A percentile compares a stretch with the other conserved stretches of the same genome.
These are phyloP conservation scores for Candida sanyiensis DNA, from an alignment of 805 yeast genomes.

Conservation along the genomic window DNA sequence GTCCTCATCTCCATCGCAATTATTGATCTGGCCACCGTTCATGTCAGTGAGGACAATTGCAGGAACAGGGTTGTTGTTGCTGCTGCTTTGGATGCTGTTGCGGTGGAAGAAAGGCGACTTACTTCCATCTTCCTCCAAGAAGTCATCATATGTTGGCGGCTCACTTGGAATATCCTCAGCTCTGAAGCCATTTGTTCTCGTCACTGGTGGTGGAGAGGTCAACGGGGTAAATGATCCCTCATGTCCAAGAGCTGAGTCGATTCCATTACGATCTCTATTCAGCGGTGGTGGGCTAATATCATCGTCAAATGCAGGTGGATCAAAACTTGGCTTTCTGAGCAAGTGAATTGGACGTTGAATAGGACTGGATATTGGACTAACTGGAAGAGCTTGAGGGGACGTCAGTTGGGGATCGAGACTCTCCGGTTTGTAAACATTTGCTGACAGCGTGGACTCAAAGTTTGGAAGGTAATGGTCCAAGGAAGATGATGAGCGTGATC, in stretches of 20 bases:
- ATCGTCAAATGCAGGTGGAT: slow-evolving; percentile 61
- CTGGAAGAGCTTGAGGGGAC: slow-evolving; percentile 64
- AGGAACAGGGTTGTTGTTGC: slow-evolving; percentile 1
- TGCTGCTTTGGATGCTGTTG: background rate
- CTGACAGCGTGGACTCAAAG: slow-evolving; percentile 31
- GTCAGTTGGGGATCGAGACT: slow-evolving; percentile 38
- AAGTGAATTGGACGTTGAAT: slow-evolving; percentile 49
- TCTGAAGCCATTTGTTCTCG: slow-evolving; percentile 2
- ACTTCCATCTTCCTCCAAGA: slow-evolving; percentile 16
- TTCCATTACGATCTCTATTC: slow-evolving; percentile 8
- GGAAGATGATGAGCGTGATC: slow-evolving; percentile 29
- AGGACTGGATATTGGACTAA: slow-evolving; percentile 44
- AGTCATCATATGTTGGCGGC: slow-evolving; percentile 34
- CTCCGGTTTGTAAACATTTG: slow-evolving; percentile 54
- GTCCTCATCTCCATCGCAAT: slow-evolving; percentile 25
- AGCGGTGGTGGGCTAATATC: slow-evolving; percentile 34
- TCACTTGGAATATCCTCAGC: slow-evolving; percentile 21
- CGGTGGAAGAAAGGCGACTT: slow-evolving; percentile 8
- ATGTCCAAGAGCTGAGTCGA: slow-evolving; percentile 4
- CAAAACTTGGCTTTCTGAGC: slow-evolving; percentile 47
- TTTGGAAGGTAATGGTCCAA: slow-evolving; percentile 28
- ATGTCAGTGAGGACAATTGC: background rate
- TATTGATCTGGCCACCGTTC: slow-evolving; percentile 6
- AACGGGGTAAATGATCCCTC: slow-evolving; percentile 4
- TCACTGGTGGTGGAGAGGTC: slow-evolving; percentile 8